phyloP scores from a whole-genome alignment of 164 flowering plant genomes.

The Euptelea pleiosperma region DNA sequence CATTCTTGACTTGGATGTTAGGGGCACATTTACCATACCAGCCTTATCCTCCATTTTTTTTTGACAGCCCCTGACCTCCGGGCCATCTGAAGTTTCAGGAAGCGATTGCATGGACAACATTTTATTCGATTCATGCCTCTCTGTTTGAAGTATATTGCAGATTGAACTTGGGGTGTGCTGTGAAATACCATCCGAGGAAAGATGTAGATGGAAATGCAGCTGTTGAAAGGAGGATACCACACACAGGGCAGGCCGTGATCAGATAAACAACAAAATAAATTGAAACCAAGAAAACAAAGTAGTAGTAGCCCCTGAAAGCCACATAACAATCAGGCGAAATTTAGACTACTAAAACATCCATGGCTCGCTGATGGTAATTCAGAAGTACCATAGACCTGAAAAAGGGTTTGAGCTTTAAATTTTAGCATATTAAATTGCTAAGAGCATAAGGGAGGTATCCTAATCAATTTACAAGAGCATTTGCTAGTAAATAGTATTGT shows the following conservation, averaged over 20 bases:
- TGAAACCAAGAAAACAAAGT: not conserved
- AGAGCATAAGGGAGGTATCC: no score
- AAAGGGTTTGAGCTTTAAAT: no score
- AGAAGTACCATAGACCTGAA: no score
- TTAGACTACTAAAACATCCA: no score
- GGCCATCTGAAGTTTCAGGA: slow-evolving; percentile 17
- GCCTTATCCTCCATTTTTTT: slow-evolving; percentile 7
- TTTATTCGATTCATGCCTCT: slow-evolving; percentile 10
- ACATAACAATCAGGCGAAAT: no score
- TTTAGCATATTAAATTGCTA: no score
- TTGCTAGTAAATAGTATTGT: no score
- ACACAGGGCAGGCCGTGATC: not conserved
- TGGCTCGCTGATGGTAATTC: no score
- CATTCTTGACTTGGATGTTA: slow-evolving; percentile 9
- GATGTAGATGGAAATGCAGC: slow-evolving; percentile 53
- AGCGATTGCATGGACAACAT: slow-evolving; percentile 7
- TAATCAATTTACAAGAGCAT: no score
- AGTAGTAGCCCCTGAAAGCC: no score
- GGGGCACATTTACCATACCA: slow-evolving; percentile 6
- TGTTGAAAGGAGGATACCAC: slow-evolving; percentile 18
- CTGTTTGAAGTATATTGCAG: slow-evolving; percentile 18
- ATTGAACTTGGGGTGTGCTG: slow-evolving; percentile 19
- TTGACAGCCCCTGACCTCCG: slow-evolving; percentile 8
- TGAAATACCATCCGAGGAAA: slow-evolving; percentile 46
- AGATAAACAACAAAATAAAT: not conserved